Evolutionary conservation across 257 asterid species (phyloP), one percentile per base, ranked within the genome.

Genomic region (Solanum phureja): DNA sequence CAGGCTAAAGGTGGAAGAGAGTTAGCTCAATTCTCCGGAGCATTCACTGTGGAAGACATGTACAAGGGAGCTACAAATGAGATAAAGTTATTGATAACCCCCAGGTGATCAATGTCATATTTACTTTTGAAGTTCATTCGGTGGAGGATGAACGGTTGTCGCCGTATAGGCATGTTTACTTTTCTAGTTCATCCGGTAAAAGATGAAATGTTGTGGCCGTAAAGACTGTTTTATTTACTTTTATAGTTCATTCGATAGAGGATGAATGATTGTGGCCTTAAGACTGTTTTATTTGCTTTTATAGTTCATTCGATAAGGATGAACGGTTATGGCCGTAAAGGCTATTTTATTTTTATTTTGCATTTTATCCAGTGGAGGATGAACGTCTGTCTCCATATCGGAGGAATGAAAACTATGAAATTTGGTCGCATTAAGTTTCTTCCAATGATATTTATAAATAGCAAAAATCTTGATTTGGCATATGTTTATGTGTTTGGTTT

Each of bases 31-130:
- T 72, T 88, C 84, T 79, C 87, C 7, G 93, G 89, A 87, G 88
- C 90, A 85, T 89, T 91, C 85, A 86, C 93, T 13, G 88, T 90
- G 91, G 98, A 95, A 72, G 95, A 95, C 64, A 85, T 92, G 60
- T 94, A 90, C 94, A 94, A 93, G 89, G 92, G 88, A 83, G 98
- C 93, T 37, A 94, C 96, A 34, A 93, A 91, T 29, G 98, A 96
- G 87, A 93, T 96, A 58, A 90, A 91, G 92, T 14, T 82, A 37
- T 87, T 94, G 94, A 86, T 92, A 84, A 88, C 90, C 87, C 58
- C 92, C 89, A 58, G 3, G 19, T 56, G 64, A 56, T 56, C n/a
- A 56, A 56, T 56, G 7, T 18, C 64, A 52, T 52, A 52, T 5
- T 66, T 6, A 52, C 4, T 52, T 52, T 52, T 16, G 23, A 85